phyloP scores from a whole-genome alignment of 176 grass and related monocot species.

The Lolium perenne region DNA sequence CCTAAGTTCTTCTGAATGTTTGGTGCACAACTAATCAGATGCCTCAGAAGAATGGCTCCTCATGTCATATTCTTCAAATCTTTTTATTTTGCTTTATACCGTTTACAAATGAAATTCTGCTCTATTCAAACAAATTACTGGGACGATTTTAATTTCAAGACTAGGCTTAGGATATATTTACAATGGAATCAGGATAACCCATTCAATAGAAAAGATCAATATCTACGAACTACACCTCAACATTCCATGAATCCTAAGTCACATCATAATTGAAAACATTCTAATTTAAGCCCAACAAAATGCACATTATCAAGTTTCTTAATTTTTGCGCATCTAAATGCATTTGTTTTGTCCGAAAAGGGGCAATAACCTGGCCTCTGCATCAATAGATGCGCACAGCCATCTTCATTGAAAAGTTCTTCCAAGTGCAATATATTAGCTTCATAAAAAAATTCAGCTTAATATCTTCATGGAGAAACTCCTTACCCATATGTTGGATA shows the following conservation, averaged over 20 bases:
- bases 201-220: neutral
- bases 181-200: neutral
- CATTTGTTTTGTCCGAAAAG: too few relatives aligned
- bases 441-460: too few relatives aligned
- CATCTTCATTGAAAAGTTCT: too few relatives aligned
- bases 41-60: slow-evolving; percentile 9
- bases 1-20: neutral
- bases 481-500: slow-evolving; percentile 73
- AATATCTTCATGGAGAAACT: slow-evolving; percentile 29
- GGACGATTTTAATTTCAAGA: neutral
- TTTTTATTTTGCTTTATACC: neutral
- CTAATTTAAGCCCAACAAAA: neutral
- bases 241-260: neutral
- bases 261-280: neutral
- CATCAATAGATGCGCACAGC: too few relatives aligned
- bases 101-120: neutral
- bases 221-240: neutral
- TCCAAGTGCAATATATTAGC: too few relatives aligned
- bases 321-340: slow-evolving; percentile 15
- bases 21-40: slow-evolving; percentile 16
- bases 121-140: neutral
- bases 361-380: too few relatives aligned
- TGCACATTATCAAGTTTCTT: slow-evolving; percentile 6
- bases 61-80: slow-evolving; percentile 10
- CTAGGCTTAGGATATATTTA: neutral